phyloP scores from a whole-genome alignment of 805 yeast genomes.

The Saturnispora galanensis region DNA sequence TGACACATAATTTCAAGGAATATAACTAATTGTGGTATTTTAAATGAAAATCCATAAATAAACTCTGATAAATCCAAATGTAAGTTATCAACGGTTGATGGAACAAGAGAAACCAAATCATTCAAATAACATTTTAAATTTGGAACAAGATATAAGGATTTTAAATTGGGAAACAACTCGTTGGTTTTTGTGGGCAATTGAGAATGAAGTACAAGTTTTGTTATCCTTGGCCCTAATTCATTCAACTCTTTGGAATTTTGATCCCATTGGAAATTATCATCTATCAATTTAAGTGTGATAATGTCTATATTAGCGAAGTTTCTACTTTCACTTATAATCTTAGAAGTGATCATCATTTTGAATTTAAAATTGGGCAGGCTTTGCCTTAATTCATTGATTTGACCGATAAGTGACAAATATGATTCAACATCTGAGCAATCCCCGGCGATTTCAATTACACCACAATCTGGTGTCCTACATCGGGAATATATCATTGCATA shows the following conservation, averaged over 20 bases:
- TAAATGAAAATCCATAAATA: constrained; percentile 2
- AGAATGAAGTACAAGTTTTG: background rate
- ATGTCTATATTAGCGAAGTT: background rate
- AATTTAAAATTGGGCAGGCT: constrained; percentile 1
- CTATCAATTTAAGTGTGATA: constrained; percentile 1
- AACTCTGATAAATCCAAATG: constrained; percentile 6
- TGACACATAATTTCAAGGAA: constrained; percentile 6
- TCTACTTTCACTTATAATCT: background rate
- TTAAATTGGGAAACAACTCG: constrained; percentile 1
- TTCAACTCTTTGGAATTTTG: background rate
- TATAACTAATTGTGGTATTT: background rate
- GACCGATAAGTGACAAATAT: background rate
- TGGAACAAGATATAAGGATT: background rate
- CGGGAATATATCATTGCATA: background rate
- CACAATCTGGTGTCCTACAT: background rate
- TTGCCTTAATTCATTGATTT: background rate
- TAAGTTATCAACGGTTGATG: constrained; percentile 2
- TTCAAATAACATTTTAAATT: background rate
- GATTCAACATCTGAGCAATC: background rate
- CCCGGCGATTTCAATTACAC: constrained; percentile 4
- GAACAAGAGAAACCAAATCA: background rate
- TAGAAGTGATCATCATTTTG: background rate
- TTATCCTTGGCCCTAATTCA: background rate
- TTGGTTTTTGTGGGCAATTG: background rate
- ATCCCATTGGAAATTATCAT: background rate